Evolutionary conservation across 1,284 basidiomycete species (phyloP), one percentile per base, ranked within the genome.

Genomic region (Hypsizygus ulmarius): DNA sequence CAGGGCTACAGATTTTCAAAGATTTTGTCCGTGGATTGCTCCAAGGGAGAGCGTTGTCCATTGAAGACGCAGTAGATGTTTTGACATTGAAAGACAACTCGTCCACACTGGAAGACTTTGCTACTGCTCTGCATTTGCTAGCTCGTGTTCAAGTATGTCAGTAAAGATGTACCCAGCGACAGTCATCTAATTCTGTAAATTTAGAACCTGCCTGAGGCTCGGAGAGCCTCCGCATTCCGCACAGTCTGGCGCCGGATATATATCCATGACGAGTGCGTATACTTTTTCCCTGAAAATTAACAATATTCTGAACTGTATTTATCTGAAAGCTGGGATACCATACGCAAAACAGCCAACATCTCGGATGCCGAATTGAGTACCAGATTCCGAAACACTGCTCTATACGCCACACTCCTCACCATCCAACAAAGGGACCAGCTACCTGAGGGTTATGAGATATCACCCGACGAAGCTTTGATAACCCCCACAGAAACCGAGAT

Each of bases 241-340:
- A 81, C 79, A 27, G 76, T 91, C 14, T 97, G 94, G 95, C 77
- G 93, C 32, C 75, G 95, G 25, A 80, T 95, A 39, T 95, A 91
- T 60, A 75, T 90, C 36, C 82, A 90, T 45, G 93, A 97, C 63
- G 84, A 97, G 91, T 95, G 63, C 19, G 61, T 52, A 1, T 21
- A 55, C 33, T 41, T 6, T 42, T 10, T 39, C 18, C n/a, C 43
- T 38, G 33, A 15, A 19, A n/a, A 32, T 34, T 12, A 43, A 16
- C 6, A 35, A 43, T 12, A 4, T 36, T 54, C 36, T 50, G 18
- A 41, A 32, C 15, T 25, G 5, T 30, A 5, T 27, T 37, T 5
- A 12, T 14, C 42, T 28, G 53, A 40, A 57, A 93, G 90, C 60
- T 93, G 90, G 90, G 69, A 80, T 43, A 63, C 66, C 8, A 81